Evolutionary conservation across 2,329 filamentous ascomycete species (phyloP).

Genomic region (Penicillium sp.): DNA sequence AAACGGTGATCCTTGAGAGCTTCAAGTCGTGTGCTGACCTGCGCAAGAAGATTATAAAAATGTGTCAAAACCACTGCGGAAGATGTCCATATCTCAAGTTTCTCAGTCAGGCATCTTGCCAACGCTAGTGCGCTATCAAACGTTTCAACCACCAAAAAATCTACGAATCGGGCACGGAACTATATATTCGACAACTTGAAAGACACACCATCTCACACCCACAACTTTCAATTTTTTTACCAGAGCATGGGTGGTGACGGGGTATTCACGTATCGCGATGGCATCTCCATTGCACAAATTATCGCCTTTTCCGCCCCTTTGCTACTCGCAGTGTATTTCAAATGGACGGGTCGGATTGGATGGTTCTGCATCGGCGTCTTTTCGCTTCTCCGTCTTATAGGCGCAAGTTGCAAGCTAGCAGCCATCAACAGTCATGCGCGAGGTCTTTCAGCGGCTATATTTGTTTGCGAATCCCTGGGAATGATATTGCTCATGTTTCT

Average conservation of each 20-base stretch:
- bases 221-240: no score
- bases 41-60: neutral
- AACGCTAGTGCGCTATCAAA: no score
- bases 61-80: neutral
- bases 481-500: constrained; percentile 20
- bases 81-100: neutral
- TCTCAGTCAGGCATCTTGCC: neutral
- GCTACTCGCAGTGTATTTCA: constrained; percentile 8
- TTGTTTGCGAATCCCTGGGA: constrained; percentile 20
- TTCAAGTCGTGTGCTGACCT: neutral
- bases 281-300: constrained; percentile 17
- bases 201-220: no score
- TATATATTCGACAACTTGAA: no score
- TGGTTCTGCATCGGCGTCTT: constrained; percentile 20
- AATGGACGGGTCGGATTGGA: constrained; percentile 10
- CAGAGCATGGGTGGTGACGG: neutral
- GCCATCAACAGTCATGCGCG: constrained; percentile 13
- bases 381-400: constrained; percentile 12
- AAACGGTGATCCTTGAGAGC: neutral
- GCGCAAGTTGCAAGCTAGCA: constrained; percentile 17
- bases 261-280: constrained; percentile 3
- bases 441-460: constrained; percentile 16
- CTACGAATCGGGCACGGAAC: no score
- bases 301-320: constrained; percentile 7
- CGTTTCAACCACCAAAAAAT: no score